Evolutionary conservation across 2,329 filamentous ascomycete species (phyloP), one percentile per base, ranked within the genome.

Genomic region (Berkeleyomyces rouxiae): DNA sequence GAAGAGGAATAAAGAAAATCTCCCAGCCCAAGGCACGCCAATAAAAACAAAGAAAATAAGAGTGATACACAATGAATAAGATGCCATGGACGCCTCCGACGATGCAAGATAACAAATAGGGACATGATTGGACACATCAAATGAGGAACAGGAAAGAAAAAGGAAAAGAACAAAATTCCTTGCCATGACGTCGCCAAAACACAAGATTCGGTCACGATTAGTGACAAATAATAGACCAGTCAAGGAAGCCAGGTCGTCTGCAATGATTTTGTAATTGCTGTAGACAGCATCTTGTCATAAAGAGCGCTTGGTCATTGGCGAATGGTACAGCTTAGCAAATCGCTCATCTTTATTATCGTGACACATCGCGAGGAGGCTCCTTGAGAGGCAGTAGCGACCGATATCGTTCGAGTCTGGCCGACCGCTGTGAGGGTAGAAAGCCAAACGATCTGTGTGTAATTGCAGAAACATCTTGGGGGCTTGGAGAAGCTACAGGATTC

Each of bases 111-210:
- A 63, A 37, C 16, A 33, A 64, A 42, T 11, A 44, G 51, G 42
- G 13, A 39, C 55, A 60, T 53, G 37, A 42, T 46, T 10, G n/a
- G 31, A 16, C 58, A 63, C 5, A 40, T 58, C n/a, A 31, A 53
- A 42, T 36, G n/a, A 47, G 39, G 47, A 46, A 63, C n/a, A 42
- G 10, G 49, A 16, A 58, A 42, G 6, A 23, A 59, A 69, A 67
- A 70, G 70, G 71, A 73, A 63, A 40, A 49, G 39, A n/a, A 42
- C 58, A 37, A 53, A 58, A 43, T n/a, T 40, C 43, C 61, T 46
- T 59, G 13, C 61, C 57, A 42, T 63, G 53, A 59, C 31, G 51
- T 36, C 40, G 60, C 63, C 42, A 23, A 58, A 40, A 46, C 23
- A 53, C 36, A 42, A 23, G 11, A 23, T 31, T n/a, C 43, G 31